Percentiles rank a stretch among this genome's conserved stretches.
Conservation (phyloP, 495 filamentous ascomycete genomes). For the Aspergillus indologenus region DNA sequence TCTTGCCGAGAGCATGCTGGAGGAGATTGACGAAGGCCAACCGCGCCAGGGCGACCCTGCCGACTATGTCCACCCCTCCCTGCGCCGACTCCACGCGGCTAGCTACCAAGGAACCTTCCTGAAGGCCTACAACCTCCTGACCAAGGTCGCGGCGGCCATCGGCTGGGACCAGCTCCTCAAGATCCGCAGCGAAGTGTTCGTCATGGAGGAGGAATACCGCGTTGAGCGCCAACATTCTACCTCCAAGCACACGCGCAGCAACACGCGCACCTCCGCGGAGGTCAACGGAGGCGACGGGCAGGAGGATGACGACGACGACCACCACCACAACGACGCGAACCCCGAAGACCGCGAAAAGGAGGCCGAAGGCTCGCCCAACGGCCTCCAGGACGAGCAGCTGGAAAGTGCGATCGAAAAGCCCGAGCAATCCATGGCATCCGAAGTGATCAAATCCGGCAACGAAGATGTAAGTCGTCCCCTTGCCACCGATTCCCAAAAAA, state of each 20-base stretch:
- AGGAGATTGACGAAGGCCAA: slow-evolving; percentile 92
- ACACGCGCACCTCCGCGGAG: slow-evolving; percentile 17
- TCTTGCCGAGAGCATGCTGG: slow-evolving; percentile 83
- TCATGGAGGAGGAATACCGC: slow-evolving; percentile 99
- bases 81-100: slow-evolving; percentile 83
- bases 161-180: slow-evolving; percentile 96
- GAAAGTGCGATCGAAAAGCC: slow-evolving; percentile 68
- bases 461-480: slow-evolving; percentile 62
- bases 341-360: slow-evolving; percentile 36
- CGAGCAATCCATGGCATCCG: slow-evolving; percentile 75
- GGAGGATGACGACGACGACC: slow-evolving; percentile 20
- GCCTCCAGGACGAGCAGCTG: slow-evolving; percentile 34
- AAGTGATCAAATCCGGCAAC: slow-evolving; percentile 72
- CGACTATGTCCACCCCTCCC: slow-evolving; percentile 81
- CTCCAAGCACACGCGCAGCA: slow-evolving; percentile 28
- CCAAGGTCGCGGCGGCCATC: slow-evolving; percentile 90
- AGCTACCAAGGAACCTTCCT: slow-evolving; percentile 91
- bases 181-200: slow-evolving; percentile 92
- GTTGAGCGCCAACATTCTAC: slow-evolving; percentile 76
- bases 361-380: slow-evolving; percentile 23
- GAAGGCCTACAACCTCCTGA: slow-evolving; percentile 89
- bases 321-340: slow-evolving; percentile 31
- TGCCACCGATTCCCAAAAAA: background rate
- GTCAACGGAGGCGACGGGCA: slow-evolving; percentile 41
- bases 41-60: slow-evolving; percentile 64